Conservation (phyloP, 1,284 basidiomycete genomes). For the Irpex sp. region DNA sequence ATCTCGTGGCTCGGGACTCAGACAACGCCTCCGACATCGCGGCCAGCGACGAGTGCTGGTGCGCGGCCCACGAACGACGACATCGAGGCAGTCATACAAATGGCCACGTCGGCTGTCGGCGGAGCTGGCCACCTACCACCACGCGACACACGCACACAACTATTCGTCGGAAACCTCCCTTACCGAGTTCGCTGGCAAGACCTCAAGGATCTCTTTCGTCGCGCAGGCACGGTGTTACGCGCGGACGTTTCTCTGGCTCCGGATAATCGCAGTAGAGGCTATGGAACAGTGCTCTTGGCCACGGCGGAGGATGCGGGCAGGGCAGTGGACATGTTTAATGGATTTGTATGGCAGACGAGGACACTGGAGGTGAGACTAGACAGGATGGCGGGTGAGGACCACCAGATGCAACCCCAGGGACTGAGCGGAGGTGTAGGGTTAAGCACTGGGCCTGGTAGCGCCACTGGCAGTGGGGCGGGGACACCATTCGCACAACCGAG, state of each 20-base stretch:
- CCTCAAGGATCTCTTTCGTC: conserved; percentile 94
- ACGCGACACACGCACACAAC: conserved; percentile 83
- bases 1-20: neutral
- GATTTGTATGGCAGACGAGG: conserved; percentile 90
- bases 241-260: conserved; percentile 92
- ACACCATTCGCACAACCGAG: conserved; percentile 6
- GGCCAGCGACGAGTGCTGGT: neutral
- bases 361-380: conserved; percentile 87
- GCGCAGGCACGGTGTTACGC: conserved; percentile 90
- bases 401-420: conserved; percentile 1
- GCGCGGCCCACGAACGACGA: conserved; percentile 59
- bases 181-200: conserved; percentile 97
- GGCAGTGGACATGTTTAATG: conserved; percentile 88
- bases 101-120: conserved; percentile 44
- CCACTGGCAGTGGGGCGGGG: conserved; percentile 5
- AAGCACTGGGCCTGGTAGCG: neutral
- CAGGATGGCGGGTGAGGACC: conserved; percentile 41
- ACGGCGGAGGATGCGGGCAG: conserved; percentile 89
- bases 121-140: conserved; percentile 42
- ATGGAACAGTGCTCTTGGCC: conserved; percentile 90
- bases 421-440: conserved; percentile 16
- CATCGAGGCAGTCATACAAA: conserved; percentile 79
- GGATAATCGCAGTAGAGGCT: conserved; percentile 89
- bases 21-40: neutral
- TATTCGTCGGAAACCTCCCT: conserved; percentile 89